Evolutionary conservation across 1,139 yeast genomes (phyloP), one percentile per base, ranked within the genome.

Genomic region (Wickerhamomyces sp.): DNA sequence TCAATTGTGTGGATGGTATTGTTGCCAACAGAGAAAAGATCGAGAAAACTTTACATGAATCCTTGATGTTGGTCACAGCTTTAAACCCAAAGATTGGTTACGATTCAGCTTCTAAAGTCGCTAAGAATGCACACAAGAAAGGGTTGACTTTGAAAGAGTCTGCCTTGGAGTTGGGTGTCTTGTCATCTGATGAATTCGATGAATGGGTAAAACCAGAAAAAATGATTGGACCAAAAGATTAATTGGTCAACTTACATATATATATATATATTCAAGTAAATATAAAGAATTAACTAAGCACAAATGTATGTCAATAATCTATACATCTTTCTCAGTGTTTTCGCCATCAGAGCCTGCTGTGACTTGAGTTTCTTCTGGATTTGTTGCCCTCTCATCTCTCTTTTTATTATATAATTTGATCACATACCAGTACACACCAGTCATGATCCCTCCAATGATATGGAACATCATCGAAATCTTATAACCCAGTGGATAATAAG

Each of bases 51-150:
- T 74, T 92, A 74, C 86, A 87, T 63, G 96, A 92, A 69, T 88
- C 97, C 10, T 78, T 92, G 63, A 92, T 92, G 98, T 77, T 92
- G 70, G 98, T 92, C 39, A 92, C 98, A 43, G 97, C 98, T 25
- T 79, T 92, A 63, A 94, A 92, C 78, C 97, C 98, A 56, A 89
- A 90, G 80, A 92, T 92, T 58, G 98, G 98, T 58, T 92, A 92
- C 70, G 98, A 92, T 64, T 77, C 82, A 55, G 97, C 98, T 43
- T 88, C 97, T 46, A 89, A 90, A 78, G 92, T 89, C 41, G 98
- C 98, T 54, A 92, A 92, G 77, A 88, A 92, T 61, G 98, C 98
- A 39, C 97, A 92, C 78, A 86, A 90, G 74, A 89, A 92, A 74
- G 97, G 97, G 25, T 76, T 90, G 59, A 92, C 98, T 34, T 79